Base-by-base conservation (phyloP, 176 grass and related monocot genomes). In the Triticum dicoccoides region DNA sequence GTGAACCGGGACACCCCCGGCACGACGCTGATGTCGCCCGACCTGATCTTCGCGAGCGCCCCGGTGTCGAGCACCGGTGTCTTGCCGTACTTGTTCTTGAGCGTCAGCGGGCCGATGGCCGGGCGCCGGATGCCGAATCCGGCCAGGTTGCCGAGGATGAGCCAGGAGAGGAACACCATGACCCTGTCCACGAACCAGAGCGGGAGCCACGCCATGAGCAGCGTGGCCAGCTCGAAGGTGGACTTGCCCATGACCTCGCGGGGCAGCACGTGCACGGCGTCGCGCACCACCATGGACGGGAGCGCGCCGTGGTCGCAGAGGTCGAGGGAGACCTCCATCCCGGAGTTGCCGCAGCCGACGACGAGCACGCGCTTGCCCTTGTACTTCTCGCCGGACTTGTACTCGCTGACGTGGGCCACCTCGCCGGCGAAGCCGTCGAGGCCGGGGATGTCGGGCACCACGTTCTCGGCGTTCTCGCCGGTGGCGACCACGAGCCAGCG, bases 321-420 rank as follows among this genome's bases (percentile, higher is more conserved):
- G 78, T 98, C 95, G 4, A 98, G 93, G 24, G 93, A 98, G 9
- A 98, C 85, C 80, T 98, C 95, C 93, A 98, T 98, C 0, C 95
- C 95, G n/a, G 95, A 98, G 91, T 98, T 98, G 0, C 95, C 95
- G 33, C 95, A 95, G 18, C 95, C 95, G 3, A 98, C 91, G 0
- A 98, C 93, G 15, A 98, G 87, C 5, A 98, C 95, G 29, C 84
- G 51, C 86, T 93, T 92, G 2, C 95, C 95, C 5, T 73, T 52
- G 89, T 91, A 95, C 0, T 23, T 25, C 35, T 89, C 80, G 14
- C 93, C 95, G 5, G 91, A 93, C 79, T 92, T 93, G 87, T 98
- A 98, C 1, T 90, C 74, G 6, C 76, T 51, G 17, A 91, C 93
- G 51, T 98, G 95, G 9, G 72, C 66, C 5, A 94, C 86, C 52